phyloP scores from a whole-genome alignment of 176 grass and related monocot species.

The Zea mays region Zm-B73-REFERENCE-NAM-5.0 NC_050103.1:123909001-123909500 shows the following conservation, averaged over 20 bases:
- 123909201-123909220: slow-evolving; percentile 58
- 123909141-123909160: neutral
- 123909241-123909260: slow-evolving; percentile 59
- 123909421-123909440: neutral
- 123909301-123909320: slow-evolving; percentile 70
- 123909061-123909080: slow-evolving; percentile 65
- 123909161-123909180: slow-evolving; percentile 33
- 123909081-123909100: slow-evolving; percentile 34
- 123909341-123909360: slow-evolving; percentile 1
- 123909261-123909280: slow-evolving; percentile 69
- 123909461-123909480: neutral
- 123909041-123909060: slow-evolving; percentile 71
- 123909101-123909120: neutral
- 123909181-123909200: slow-evolving; percentile 69
- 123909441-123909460: neutral
- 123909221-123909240: slow-evolving; percentile 46
- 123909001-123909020: slow-evolving; percentile 73
- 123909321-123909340: slow-evolving; percentile 39
- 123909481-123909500: neutral
- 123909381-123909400: neutral
- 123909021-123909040: slow-evolving; percentile 79
- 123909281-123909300: slow-evolving; percentile 59
- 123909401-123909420: neutral
- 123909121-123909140: neutral
- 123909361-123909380: neutral